Conservation (phyloP, 1,284 basidiomycete genomes). For the Hymenochaete sp. region DNA sequence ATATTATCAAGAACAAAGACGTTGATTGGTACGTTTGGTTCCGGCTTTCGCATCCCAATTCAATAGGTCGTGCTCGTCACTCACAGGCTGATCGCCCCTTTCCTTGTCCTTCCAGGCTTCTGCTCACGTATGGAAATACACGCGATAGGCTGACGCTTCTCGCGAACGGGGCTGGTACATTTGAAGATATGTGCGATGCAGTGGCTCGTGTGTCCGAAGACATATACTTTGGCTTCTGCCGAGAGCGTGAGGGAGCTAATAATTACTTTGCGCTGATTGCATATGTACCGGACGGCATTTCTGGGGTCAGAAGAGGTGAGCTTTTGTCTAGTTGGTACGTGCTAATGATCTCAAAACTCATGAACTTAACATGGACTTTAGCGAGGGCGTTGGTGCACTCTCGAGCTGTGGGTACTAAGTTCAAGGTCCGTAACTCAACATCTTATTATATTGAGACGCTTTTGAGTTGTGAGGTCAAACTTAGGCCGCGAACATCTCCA, state of each 20-base stretch:
- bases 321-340: not conserved
- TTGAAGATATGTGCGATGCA: constrained; percentile 17
- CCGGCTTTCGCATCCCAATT: not conserved
- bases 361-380: constrained; percentile 7
- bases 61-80: not conserved
- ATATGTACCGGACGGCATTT: constrained; percentile 20
- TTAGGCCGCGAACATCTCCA: constrained; percentile 14
- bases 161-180: constrained; percentile 18
- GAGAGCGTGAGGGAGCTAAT: constrained; percentile 18
- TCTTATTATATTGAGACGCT: constrained; percentile 3
- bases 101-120: constrained; percentile 12
- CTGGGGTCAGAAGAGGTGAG: constrained; percentile 21
- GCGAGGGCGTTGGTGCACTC: constrained; percentile 21
- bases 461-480: not conserved
- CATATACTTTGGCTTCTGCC: constrained; percentile 21
- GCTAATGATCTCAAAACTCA: not conserved
- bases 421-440: constrained; percentile 15
- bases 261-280: constrained; percentile 17
- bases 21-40: constrained; percentile 16
- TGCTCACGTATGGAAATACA: constrained; percentile 18
- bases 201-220: constrained; percentile 16
- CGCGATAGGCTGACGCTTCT: constrained; percentile 19
- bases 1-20: constrained; percentile 15
- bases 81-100: too few species aligned
- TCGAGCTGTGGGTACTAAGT: constrained; percentile 17